These are phyloP conservation scores for Tetrapisispora fleetii DNA, from an alignment of 805 yeast species.

Conservation along the genomic window DNA sequence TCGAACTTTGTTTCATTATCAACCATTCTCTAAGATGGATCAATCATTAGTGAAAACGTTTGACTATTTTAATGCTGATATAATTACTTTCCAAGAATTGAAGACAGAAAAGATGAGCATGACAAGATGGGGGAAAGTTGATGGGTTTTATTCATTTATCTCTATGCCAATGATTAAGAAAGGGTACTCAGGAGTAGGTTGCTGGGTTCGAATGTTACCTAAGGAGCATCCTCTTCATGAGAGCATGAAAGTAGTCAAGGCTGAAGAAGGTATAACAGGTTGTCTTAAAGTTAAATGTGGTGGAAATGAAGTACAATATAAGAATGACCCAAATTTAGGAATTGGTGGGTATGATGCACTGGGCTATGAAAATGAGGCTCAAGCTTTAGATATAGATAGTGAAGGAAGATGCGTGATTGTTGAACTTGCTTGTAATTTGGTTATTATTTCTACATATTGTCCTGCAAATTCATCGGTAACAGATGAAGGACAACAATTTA, in stretches of 20 bases:
- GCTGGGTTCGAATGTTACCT: slow-evolving; percentile 52
- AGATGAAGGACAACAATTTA: slow-evolving; percentile 51
- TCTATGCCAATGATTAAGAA: slow-evolving; percentile 57
- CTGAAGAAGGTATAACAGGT: slow-evolving; percentile 92
- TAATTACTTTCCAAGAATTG: slow-evolving; percentile 80
- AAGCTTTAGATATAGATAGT: slow-evolving; percentile 45
- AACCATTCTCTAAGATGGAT: slow-evolving; percentile 63
- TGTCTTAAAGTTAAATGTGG: slow-evolving; percentile 19
- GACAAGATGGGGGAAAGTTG: slow-evolving; percentile 39
- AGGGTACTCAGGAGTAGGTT: slow-evolving; percentile 90
- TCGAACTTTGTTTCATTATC: slow-evolving; percentile 68
- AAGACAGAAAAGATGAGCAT: slow-evolving; percentile 47
- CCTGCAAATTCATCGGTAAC: slow-evolving; percentile 81
- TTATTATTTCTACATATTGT: slow-evolving; percentile 65
- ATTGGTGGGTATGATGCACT: slow-evolving; percentile 66
- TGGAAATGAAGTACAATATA: slow-evolving; percentile 9
- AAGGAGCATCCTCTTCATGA: slow-evolving; percentile 33
- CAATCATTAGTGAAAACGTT: slow-evolving; percentile 35
- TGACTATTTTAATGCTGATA: slow-evolving; percentile 51
- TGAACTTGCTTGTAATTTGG: slow-evolving; percentile 56
- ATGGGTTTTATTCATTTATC: slow-evolving; percentile 54
- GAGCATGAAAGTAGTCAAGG: slow-evolving; percentile 49
- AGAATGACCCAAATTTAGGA: slow-evolving; percentile 18
- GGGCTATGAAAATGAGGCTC: slow-evolving; percentile 25
- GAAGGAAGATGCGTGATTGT: slow-evolving; percentile 78